Evolutionary conservation across 805 yeast genomes (phyloP).

Genomic region (Yarrowia sp.): DNA sequence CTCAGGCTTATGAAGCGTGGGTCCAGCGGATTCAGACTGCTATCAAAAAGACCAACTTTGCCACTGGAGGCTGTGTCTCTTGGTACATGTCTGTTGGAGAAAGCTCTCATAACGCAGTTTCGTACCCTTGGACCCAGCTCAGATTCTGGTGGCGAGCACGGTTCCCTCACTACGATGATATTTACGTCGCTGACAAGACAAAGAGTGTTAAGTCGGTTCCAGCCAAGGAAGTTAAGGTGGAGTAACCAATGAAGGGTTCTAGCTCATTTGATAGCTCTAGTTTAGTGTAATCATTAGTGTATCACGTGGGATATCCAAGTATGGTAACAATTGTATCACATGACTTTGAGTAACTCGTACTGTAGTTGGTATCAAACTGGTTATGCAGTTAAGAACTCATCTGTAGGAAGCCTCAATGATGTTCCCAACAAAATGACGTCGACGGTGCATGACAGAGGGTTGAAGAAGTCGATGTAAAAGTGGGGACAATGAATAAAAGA

Average conservation of each 20-base stretch:
- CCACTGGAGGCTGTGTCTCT: constrained; percentile 42
- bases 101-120: constrained; percentile 33
- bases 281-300: neutral
- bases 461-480: too few relatives aligned
- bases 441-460: too few relatives aligned
- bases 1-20: constrained; percentile 41
- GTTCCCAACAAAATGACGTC: too few relatives aligned
- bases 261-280: neutral
- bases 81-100: constrained; percentile 41
- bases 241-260: neutral
- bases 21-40: constrained; percentile 29
- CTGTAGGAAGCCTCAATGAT: too few relatives aligned
- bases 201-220: neutral
- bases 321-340: too few relatives aligned
- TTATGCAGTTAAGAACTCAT: too few relatives aligned
- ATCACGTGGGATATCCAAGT: too few relatives aligned
- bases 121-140: constrained; percentile 43
- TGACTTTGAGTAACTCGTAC: too few relatives aligned
- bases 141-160: constrained; percentile 41
- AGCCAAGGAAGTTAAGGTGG: constrained; percentile 3
- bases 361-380: too few relatives aligned
- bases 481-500: too few relatives aligned
- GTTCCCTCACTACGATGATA: constrained; percentile 5
- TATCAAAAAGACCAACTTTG: constrained; percentile 34
- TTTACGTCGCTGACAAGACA: constrained; percentile 3